Evolutionary conservation across 2,329 filamentous ascomycete species (phyloP), one percentile per base, ranked within the genome.

Genomic region (Penicillium palitans): DNA sequence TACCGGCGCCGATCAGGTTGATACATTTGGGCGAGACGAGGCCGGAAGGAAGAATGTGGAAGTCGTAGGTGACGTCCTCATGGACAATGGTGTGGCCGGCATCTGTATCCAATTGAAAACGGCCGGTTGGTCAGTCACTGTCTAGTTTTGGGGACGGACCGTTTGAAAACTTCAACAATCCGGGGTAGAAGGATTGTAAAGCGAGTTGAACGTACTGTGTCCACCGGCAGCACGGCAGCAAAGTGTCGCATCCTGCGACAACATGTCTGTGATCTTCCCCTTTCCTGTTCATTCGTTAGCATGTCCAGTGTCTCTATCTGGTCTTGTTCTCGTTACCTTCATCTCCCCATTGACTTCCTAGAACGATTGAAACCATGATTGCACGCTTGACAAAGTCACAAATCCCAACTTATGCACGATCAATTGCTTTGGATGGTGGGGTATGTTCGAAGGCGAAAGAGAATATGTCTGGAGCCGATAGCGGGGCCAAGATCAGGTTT

Each of bases 1-100:
- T 78, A 55, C 78, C 78, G 54, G 77, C 73, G 46, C 78, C 78
- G 61, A 80, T 78, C 55, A 80, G 72, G 68, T 80, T 80, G 64
- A 79, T 65, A 65, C 77, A 79, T 50, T 67, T 68, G 4, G 77
- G 76, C 40, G 77, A 77, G 62, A 80, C 70, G 51, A 80, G 74
- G 51, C 76, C 77, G 27, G 74, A 77, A 41, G 78, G 78, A 31
- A 80, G 73, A 57, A 80, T 79, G 68, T 80, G 78, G 68, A 80
- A 80, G 66, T 80, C 78, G 65, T 79, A 80, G 48, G 77, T 79
- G 55, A 77, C 70, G 48, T 73, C 69, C 56, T 78, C 72, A 63
- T 78, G 76, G 53, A 80, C 78, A 57, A 80, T 80, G 44, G 78
- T 80, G 66, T 80, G 78, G 41, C 78, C 78, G 57, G 78, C 78